Base-by-base conservation (phyloP, 2,329 filamentous ascomycete genomes). In the Neofusicoccum parvum region DNA sequence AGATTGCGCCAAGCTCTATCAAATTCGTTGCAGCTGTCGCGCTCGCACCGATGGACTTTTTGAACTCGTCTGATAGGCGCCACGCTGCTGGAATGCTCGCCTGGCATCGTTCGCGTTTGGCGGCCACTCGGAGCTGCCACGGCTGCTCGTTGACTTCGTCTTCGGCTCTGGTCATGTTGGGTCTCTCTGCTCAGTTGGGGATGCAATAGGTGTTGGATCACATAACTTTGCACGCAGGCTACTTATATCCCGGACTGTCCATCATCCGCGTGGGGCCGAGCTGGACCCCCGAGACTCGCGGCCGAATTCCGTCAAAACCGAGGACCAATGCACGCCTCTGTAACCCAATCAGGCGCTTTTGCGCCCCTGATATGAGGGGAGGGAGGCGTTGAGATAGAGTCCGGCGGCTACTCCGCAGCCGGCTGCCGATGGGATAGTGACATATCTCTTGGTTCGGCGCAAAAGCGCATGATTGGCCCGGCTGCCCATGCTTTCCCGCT, bases 41-140 rank as follows among this genome's bases (percentile, higher is more conserved):
- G 34, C 36, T 43, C 3, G 46, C 64, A 20, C 46, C 46, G 36
- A 45, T 27, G 34, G 53, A 43, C 6, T 1, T 67, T 49, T 43
- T 66, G 67, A 15, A 71, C 62, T 1, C 70, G 62, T 12, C 67
- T 64, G 41, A 74, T 3, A 65, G 71, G 67, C 78, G 78, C 3
- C 69, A 69, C 2, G 70, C 68, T 11, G 74, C 70, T n/a, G 77
- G 68, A 9, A 69, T 58, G 5, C 12, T 9, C 15, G 59, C 45
- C 7, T 20, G 34, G 45, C 17, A 50, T 62, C 15, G 17, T n/a
- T 49, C 46, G 1, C 59, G 59, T 27, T 62, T 62, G 34, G 45
- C 6, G 11, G 46, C 59, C 15, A 17, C 59, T 1, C 46, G 46
- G n/a, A 51, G 14, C 46, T 62, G 59, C 59, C 59, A 62, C 15